Base-by-base conservation (phyloP, 208 protist species). In the Phytomonas sp. region DNA sequence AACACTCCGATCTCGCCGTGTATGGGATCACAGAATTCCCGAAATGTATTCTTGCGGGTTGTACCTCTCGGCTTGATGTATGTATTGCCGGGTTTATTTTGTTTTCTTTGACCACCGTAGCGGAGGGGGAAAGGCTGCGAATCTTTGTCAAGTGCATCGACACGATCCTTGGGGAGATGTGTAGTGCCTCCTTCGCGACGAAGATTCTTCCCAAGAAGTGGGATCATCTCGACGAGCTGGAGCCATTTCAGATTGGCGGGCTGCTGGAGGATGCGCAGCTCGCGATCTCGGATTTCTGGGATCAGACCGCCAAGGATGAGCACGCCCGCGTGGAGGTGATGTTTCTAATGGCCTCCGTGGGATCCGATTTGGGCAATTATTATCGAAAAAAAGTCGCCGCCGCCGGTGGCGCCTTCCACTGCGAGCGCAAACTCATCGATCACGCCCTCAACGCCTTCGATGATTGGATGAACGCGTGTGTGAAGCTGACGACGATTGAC, bases 211-310 rank as follows among this genome's bases (percentile, higher is more conserved):
- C 88, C 5, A 77, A 77, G 34, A 59, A 77, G 30, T 93, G 88
- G 88, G 60, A 33, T 36, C 77, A 78, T 33, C 68, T 88, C 20
- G 70, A 72, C 30, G 68, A 69, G 34, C 65, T 92, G 17, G 72
- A 82, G 68, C 82, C 83, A 0, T 66, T 77, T 34, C 78, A 90
- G 62, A 62, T 96, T 0, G 71, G 74, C 17, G 89, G 94, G 60
- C 43, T 92, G 13, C 75, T 96, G 4, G 92, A 96, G 68, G 88
- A 94, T 13, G 76, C 82, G 31, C 81, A 93, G 70, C 53, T 91
- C 43, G 53, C 80, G 53, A 93, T 96, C 72, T 84, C 70, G 59
- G 89, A 94, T 30, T 93, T 89, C 78, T 96, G 89, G 88, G 82
- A 76, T 59, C 89, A 89, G 72, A 91, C 85, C 79, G 79, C 83